These are phyloP conservation scores for Guadua angustifolia DNA, from an alignment of 176 grass and related monocot species.

Conservation along the genomic window DNA sequence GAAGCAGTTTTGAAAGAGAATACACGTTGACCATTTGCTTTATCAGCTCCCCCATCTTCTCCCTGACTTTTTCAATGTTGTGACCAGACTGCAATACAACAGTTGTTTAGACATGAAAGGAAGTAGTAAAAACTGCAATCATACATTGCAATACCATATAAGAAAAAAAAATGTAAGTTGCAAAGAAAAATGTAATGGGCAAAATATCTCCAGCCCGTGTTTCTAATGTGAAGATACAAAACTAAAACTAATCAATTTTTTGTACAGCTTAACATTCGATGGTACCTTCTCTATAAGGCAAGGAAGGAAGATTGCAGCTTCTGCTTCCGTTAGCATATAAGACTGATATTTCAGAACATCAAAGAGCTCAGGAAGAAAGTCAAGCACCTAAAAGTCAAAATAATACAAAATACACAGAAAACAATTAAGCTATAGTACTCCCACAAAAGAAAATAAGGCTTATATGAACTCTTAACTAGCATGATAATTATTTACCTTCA, in stretches of 20 bases:
- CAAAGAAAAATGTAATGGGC: background rate
- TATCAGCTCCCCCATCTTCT: slow-evolving; percentile 95
- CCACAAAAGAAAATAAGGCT: background rate
- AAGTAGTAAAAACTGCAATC: background rate
- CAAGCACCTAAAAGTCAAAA: slow-evolving; percentile 70
- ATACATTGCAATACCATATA: background rate
- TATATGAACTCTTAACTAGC: background rate
- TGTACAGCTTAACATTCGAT: background rate
- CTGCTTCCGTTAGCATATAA: slow-evolving; percentile 89
- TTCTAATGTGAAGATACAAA: background rate
- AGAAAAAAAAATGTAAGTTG: background rate
- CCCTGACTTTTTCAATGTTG: slow-evolving; percentile 97
- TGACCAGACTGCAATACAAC: slow-evolving; percentile 79
- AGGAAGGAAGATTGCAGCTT: slow-evolving; percentile 94
- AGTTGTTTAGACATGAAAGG: background rate
- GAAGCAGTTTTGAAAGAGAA: slow-evolving; percentile 86
- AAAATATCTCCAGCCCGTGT: background rate
- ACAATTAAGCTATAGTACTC: background rate
- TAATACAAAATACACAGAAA: slow-evolving; percentile 3
- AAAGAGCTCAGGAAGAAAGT: slow-evolving; percentile 98
- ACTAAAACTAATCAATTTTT: background rate
- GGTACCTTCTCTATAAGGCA: slow-evolving; percentile 90
- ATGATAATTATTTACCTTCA: slow-evolving; percentile 65
- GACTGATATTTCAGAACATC: slow-evolving; percentile 85
- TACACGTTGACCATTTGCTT: slow-evolving; percentile 87